Base-by-base conservation (phyloP, 345 rosid species). In the Moricandia moricandioides region DNA sequence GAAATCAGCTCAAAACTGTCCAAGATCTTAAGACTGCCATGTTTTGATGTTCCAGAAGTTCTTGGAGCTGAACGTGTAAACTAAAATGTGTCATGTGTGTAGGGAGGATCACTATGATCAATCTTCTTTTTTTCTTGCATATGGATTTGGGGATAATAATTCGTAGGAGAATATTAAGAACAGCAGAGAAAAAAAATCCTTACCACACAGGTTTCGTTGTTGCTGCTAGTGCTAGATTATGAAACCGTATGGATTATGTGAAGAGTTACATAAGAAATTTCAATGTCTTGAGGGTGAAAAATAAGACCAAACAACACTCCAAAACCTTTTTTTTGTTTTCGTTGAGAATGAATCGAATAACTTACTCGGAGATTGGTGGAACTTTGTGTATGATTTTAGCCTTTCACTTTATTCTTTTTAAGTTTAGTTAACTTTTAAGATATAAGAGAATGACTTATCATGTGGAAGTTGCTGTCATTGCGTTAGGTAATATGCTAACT, bases 381-480 rank as follows among this genome's bases (percentile, higher is more conserved):
- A 62, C 74, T 2, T 0, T 54, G 47, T 69, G 62, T 59, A 49
- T 59, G 40, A 62, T 57, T 74, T 74, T 65, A 21, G 51, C 72
- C 66, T 74, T 31, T 69, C 35, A 34, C 10, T 59, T 16, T 13
- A 17, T 8, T 17, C 16, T 12, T 33, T 33, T 62, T 17, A 14
- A 16, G n/a, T 17, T 51, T 12, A 6, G 6, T 31, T 70, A 40
- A 33, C 71, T 16, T 16, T 12, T 37, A 34, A 60, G 62, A 60
- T 77, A 77, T 63, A 77, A 26, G 62, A 56, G n/a, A 40, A 35
- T 54, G 54, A 64, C 12, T 39, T 11, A 55, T 64, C 76, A 70
- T 70, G 80, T 70, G 62, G 80, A 77, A 77, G 66, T 63, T 64
- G 66, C 64, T 77, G 60, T 77, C 67, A 12, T 67, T 77, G 80